Percentiles rank a stretch among this genome's conserved stretches.
Conservation (phyloP, 805 yeast genomes). For the Nakazawaea peltata region DNA sequence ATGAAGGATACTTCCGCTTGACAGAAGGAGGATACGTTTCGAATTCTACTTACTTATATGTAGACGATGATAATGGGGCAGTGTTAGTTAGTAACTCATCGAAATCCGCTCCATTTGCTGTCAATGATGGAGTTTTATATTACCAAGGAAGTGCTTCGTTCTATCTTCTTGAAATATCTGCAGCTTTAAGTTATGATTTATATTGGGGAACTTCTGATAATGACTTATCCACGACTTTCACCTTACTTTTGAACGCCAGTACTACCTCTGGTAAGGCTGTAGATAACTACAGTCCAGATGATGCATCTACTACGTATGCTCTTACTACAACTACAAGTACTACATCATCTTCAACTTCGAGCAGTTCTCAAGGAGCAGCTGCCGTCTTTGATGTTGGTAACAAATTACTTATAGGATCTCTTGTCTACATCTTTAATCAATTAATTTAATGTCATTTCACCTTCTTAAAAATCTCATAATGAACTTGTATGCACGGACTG, state of each 20-base stretch:
- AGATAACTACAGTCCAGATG: neutral
- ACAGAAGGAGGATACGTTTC: slow-evolving; percentile 4
- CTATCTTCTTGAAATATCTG: slow-evolving; percentile 1
- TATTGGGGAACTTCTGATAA: slow-evolving; percentile 6
- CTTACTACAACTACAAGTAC: slow-evolving; percentile 6
- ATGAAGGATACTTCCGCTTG: slow-evolving; percentile 5
- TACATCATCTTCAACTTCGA: neutral
- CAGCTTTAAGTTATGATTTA: slow-evolving; percentile 4
- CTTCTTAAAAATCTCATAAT: too few species aligned
- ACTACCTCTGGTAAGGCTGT: neutral
- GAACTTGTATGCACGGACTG: neutral
- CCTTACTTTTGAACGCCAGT: slow-evolving; percentile 1
- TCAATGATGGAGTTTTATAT: slow-evolving; percentile 3
- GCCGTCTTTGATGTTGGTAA: too few species aligned
- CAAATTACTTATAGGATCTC: too few species aligned
- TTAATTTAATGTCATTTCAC: too few species aligned
- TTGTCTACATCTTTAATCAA: too few species aligned
- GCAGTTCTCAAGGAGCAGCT: neutral
- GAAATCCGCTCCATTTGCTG: slow-evolving; percentile 4
- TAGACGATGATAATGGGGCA: slow-evolving; percentile 7
- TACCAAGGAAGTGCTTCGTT: slow-evolving; percentile 8
- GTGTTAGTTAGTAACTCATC: slow-evolving; percentile 3
- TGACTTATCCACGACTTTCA: neutral
- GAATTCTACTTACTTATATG: slow-evolving; percentile 1
- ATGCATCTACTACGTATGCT: slow-evolving; percentile 3